Percentiles rank a stretch among this genome's conserved stretches.
These are phyloP conservation scores for Penicillium salamii DNA, from an alignment of 495 filamentous ascomycete species.

Conservation along the genomic window DNA sequence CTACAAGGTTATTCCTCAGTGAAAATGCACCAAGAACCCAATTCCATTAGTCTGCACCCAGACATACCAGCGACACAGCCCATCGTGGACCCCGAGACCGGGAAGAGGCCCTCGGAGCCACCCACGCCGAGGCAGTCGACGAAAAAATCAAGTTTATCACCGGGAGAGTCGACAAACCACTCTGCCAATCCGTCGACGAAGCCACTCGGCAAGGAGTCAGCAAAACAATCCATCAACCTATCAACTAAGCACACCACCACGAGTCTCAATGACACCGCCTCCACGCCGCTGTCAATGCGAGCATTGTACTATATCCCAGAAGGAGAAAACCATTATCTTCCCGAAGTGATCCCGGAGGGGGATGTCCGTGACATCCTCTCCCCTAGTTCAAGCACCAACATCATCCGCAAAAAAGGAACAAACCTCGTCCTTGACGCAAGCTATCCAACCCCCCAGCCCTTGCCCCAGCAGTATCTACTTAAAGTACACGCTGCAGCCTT, in stretches of 20 bases:
- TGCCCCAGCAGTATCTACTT: constrained; percentile 53
- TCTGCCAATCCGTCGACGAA: neutral
- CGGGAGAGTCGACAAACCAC: no score
- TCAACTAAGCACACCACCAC: constrained; percentile 25
- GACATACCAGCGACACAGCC: constrained; percentile 5
- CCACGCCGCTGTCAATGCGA: constrained; percentile 37
- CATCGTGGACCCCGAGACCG: neutral
- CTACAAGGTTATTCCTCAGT: no score
- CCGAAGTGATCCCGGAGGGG: constrained; percentile 3
- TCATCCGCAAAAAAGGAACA: constrained; percentile 19
- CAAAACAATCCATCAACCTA: constrained; percentile 14
- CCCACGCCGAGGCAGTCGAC: neutral
- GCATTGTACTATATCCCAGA: constrained; percentile 37
- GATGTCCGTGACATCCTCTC: neutral
- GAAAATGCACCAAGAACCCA: constrained; percentile 2
- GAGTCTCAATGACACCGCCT: constrained; percentile 32
- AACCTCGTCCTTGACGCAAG: constrained; percentile 32
- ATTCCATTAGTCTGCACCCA: neutral
- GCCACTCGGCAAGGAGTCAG: neutral
- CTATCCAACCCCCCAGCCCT: constrained; percentile 38
- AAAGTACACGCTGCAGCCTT: constrained; percentile 56
- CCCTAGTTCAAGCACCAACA: constrained; percentile 1
- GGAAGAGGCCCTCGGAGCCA: neutral
- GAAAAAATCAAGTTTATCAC: neutral
- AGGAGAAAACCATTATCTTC: constrained; percentile 3